These are phyloP conservation scores for Cephalotrichum gorgonifer DNA, from an alignment of 2,329 filamentous ascomycete genomes.

Conservation along the genomic window DNA sequence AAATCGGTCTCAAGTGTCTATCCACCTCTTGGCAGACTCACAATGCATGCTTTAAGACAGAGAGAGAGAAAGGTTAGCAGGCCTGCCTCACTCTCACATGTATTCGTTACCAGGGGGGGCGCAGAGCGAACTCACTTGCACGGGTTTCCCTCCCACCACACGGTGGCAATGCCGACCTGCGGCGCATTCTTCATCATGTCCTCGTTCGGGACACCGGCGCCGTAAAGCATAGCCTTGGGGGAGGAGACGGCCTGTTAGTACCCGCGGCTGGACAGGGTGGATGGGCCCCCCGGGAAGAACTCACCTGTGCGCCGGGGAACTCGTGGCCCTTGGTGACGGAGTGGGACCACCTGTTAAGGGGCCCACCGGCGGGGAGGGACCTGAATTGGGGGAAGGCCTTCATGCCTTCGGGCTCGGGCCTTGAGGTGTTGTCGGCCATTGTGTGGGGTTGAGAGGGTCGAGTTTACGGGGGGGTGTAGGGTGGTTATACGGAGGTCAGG, in stretches of 20 bases:
- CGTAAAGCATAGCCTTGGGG: conserved; percentile 94
- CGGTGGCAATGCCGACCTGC: conserved; percentile 81
- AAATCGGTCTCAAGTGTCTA: not conserved
- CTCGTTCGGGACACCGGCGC: conserved; percentile 73
- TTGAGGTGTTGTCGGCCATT: not conserved
- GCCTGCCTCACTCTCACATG: not conserved
- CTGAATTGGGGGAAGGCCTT: conserved; percentile 38
- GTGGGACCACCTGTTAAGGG: conserved; percentile 77
- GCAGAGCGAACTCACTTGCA: conserved; percentile 63
- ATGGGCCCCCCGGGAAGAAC: conserved; percentile 6
- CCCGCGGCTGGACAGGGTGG: not conserved
- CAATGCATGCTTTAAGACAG: not conserved
- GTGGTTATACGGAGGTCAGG: too few relatives aligned
- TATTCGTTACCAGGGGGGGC: too few relatives aligned
- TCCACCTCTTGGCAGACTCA: not conserved
- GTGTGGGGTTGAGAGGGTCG: too few relatives aligned
- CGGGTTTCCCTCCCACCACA: conserved; percentile 97
- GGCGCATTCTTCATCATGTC: conserved; percentile 83
- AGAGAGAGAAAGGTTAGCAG: not conserved
- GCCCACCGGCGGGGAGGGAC: conserved; percentile 37
- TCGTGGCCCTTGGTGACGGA: conserved; percentile 77
- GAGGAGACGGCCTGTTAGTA: not conserved
- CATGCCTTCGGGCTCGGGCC: not conserved
- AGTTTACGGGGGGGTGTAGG: too few relatives aligned
- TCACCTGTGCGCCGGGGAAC: conserved; percentile 79